Evolutionary conservation across 805 yeast species (phyloP), one percentile per base, ranked within the genome.

Genomic region (Kodamaea sagamina): DNA sequence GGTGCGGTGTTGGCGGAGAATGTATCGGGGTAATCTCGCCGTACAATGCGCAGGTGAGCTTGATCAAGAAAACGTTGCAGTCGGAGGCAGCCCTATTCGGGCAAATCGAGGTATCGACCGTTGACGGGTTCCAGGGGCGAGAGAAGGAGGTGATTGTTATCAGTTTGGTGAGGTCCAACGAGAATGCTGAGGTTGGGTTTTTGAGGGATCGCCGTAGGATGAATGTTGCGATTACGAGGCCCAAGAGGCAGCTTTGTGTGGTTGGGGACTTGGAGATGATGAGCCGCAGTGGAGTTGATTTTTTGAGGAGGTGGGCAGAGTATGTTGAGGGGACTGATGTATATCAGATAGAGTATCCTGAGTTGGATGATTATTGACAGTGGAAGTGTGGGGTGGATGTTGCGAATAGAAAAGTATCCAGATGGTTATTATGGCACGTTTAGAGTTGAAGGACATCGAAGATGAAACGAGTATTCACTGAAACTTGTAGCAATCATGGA

Each of bases 71-170:
- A 32, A 42, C 70, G 8, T 49, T 85, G 1, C 67, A 70, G 24
- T 48, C 51, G 6, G 67, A 65, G 38, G 39, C 26, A 7, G 34
- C 25, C n/a, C n/a, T n/a, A 10, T 72, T 76, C 0, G 57, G 48
- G 2, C 19, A 32, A 8, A 67, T 92, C 4, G 98, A 92, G 57
- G 78, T 90, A 0, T 80, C 95, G 4, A 88, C 97, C 0, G 92
- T 92, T 4, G 99, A 92, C 65, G 97, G 97, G 1, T 93, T 92
- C 56, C 99, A 92, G 67, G 99, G 99, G 1, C 71, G 97, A 48
- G 99, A 92, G 58, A 93, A 92, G 61, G 95, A 90, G 53, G 84
- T 82, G 0, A 89, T 92, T 5, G 74, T 92, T 1, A 65, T 93
- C 9, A 76, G 93, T 1, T 62, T 92, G 42, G 97, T 92, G 2